Evolutionary conservation across 306 rosid genomes (phyloP).

Genomic region (Lathyrus sativus): DNA sequence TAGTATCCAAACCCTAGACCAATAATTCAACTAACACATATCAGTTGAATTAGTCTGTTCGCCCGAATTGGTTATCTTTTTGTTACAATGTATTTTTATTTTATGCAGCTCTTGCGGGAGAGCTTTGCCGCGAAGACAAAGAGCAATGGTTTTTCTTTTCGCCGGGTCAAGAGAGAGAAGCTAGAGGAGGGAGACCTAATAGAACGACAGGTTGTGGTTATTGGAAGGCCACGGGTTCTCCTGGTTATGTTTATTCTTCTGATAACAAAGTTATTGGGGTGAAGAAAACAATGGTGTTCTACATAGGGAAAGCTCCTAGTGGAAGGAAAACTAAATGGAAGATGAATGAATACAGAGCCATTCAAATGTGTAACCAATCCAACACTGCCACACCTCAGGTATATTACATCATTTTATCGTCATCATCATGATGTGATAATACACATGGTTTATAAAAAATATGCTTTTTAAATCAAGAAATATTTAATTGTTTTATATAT

Average conservation of each 20-base stretch:
- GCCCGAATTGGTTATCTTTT: too few species aligned
- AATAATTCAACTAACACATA: too few species aligned
- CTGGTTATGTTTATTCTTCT: slow-evolving; percentile 75
- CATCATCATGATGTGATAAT: not conserved
- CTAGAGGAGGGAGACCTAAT: slow-evolving; percentile 78
- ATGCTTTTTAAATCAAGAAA: not conserved
- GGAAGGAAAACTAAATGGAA: slow-evolving; percentile 91
- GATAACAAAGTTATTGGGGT: slow-evolving; percentile 62
- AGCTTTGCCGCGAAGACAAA: slow-evolving; percentile 63
- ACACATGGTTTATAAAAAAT: not conserved
- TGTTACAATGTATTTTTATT: not conserved
- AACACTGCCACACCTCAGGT: slow-evolving; percentile 49
- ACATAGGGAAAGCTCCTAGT: slow-evolving; percentile 76
- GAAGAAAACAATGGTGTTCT: slow-evolving; percentile 88
- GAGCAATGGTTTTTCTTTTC: slow-evolving; percentile 96
- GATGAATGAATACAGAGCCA: slow-evolving; percentile 89
- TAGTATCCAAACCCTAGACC: too few species aligned
- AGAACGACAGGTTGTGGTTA: slow-evolving; percentile 76
- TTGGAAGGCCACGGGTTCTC: slow-evolving; percentile 95
- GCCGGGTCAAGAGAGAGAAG: slow-evolving; percentile 72
- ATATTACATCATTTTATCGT: not conserved
- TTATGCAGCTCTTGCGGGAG: slow-evolving; percentile 65
- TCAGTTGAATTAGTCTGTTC: too few species aligned
- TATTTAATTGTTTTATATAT: not conserved
- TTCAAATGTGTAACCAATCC: slow-evolving; percentile 41